These are phyloP conservation scores for Puccinellia tenuiflora DNA, from an alignment of 176 grass and related monocot genomes.

Conservation along the genomic window DNA sequence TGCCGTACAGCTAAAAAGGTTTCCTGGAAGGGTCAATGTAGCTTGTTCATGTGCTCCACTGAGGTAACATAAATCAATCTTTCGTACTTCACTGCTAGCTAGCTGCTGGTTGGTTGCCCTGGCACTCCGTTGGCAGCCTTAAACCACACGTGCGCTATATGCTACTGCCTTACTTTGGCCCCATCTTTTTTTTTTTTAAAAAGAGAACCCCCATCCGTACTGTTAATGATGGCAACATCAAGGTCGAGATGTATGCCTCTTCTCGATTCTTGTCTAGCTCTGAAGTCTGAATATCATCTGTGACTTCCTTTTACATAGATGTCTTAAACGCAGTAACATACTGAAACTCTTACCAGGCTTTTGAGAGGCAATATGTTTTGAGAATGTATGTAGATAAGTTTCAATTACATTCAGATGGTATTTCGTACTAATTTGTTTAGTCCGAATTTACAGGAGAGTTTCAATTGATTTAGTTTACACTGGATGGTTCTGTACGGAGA, in stretches of 20 bases:
- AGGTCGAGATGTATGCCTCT: background rate
- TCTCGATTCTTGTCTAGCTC: conserved; percentile 6
- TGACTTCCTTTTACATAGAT: background rate
- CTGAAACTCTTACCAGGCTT: background rate
- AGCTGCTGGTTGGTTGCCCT: conserved; percentile 19
- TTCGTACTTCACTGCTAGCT: conserved; percentile 26
- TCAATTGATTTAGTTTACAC: no score
- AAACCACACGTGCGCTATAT: conserved; percentile 4
- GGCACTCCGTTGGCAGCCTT: background rate
- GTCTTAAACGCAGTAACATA: background rate
- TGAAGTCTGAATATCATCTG: background rate
- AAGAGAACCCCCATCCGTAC: no score
- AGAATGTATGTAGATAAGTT: background rate
- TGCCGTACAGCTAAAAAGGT: background rate
- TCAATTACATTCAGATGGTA: background rate
- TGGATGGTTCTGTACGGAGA: no score
- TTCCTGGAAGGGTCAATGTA: conserved; percentile 18
- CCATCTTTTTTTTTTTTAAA: background rate
- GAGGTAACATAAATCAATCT: conserved; percentile 4
- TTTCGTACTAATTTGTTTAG: background rate
- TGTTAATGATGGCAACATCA: background rate
- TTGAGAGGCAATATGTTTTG: no score
- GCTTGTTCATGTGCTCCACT: conserved; percentile 4
- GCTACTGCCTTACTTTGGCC: background rate
- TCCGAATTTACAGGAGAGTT: background rate